These are phyloP conservation scores for Kwoniella sp. DNA, from an alignment of 768 basidiomycete species.

Conservation along the genomic window DNA sequence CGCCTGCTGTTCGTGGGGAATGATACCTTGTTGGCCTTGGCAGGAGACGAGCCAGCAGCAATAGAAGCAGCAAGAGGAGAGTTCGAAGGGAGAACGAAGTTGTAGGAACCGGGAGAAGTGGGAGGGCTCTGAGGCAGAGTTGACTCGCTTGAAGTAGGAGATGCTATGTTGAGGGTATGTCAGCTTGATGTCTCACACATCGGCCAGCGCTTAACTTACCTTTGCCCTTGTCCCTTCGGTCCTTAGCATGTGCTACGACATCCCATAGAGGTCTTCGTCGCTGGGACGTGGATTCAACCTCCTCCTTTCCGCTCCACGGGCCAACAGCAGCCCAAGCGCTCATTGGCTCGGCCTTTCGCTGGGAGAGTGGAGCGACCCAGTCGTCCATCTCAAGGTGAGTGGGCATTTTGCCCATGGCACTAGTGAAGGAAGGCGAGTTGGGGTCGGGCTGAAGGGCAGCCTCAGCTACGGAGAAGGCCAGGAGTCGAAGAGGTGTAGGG, in stretches of 20 bases:
- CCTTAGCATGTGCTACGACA: constrained; percentile 36
- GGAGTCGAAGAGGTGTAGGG: constrained; percentile 43
- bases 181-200: neutral
- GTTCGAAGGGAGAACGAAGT: constrained; percentile 44
- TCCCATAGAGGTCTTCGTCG: constrained; percentile 34
- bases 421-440: constrained; percentile 41
- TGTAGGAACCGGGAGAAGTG: constrained; percentile 37
- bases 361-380: neutral
- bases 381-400: constrained; percentile 14
- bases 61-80: constrained; percentile 42
- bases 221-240: constrained; percentile 21
- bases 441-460: constrained; percentile 49
- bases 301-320: constrained; percentile 6
- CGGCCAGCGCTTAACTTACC: constrained; percentile 19
- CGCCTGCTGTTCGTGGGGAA: constrained; percentile 7
- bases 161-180: constrained; percentile 1
- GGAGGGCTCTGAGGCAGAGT: constrained; percentile 35
- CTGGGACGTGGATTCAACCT: neutral
- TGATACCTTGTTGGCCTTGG: constrained; percentile 2
- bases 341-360: constrained; percentile 4
- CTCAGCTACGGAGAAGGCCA: constrained; percentile 49
- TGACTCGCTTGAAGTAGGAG: constrained; percentile 16
- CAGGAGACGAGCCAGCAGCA: constrained; percentile 20
- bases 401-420: constrained; percentile 14
- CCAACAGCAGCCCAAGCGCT: constrained; percentile 6